Percentiles rank a stretch among this genome's conserved stretches.
These are phyloP conservation scores for Neopestalotiopsis rosae DNA, from an alignment of 2,329 filamentous ascomycete genomes.

Conservation along the genomic window DNA sequence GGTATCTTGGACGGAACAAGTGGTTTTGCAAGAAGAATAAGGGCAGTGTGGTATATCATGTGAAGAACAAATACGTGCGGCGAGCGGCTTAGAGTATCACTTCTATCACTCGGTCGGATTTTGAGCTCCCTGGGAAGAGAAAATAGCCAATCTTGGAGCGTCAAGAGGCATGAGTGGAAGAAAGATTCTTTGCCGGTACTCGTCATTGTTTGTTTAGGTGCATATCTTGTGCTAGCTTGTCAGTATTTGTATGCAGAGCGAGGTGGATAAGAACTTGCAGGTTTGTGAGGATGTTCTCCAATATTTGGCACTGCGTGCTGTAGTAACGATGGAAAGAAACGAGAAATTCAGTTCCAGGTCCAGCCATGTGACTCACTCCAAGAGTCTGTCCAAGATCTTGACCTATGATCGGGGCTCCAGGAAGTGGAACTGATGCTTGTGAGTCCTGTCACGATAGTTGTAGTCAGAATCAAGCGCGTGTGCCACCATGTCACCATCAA, in stretches of 20 bases:
- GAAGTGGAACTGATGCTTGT: conserved; percentile 4
- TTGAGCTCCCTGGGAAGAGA: conserved; percentile 5
- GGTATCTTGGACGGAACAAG: not conserved
- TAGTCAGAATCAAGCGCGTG: not conserved
- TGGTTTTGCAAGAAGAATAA: not conserved
- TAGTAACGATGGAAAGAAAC: not conserved
- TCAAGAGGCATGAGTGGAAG: conserved; percentile 9
- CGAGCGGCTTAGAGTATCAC: not conserved
- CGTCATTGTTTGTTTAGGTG: conserved; percentile 1
- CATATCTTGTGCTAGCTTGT: not conserved
- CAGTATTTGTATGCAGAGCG: no score
- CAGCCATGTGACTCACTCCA: not conserved
- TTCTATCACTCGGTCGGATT: not conserved
- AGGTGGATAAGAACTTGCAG: not conserved
- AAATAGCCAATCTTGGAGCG: conserved; percentile 3
- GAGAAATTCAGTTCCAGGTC: not conserved
- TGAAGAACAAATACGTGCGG: conserved; percentile 4
- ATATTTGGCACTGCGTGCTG: conserved; percentile 6
- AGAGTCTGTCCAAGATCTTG: not conserved
- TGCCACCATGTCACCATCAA: not conserved
- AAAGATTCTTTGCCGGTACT: conserved; percentile 1
- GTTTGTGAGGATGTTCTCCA: conserved; percentile 1
- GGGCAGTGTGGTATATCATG: conserved; percentile 2
- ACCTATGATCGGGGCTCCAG: not conserved
- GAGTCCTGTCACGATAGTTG: not conserved